Evolutionary conservation across 805 yeast species (phyloP).

Genomic region (Maudiozyma turicensis): DNA sequence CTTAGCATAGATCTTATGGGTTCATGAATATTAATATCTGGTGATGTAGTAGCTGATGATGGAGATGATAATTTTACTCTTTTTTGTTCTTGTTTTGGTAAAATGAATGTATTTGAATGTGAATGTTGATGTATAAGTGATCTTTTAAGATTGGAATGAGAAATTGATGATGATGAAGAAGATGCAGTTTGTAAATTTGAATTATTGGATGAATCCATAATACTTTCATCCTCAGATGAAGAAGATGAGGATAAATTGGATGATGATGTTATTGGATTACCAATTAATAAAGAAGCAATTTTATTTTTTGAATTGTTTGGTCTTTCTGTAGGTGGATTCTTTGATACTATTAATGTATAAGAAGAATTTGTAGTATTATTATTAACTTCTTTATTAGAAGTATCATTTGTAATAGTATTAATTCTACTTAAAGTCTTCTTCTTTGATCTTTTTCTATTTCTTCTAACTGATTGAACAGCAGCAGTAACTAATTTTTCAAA

Average conservation of each 20-base stretch:
- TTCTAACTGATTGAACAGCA: conserved; percentile 85
- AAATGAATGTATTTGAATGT: background rate
- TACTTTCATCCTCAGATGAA: background rate
- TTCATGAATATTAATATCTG: background rate
- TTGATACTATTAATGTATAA: background rate
- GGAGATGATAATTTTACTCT: background rate
- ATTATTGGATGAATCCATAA: background rate
- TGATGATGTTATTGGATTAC: background rate
- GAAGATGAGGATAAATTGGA: background rate
- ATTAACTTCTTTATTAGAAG: background rate
- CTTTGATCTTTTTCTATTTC: conserved; percentile 70
- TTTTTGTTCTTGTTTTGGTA: background rate
- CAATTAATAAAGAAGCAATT: background rate
- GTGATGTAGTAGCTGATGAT: background rate
- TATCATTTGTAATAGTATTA: background rate
- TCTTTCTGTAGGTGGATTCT: background rate
- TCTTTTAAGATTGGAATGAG: background rate
- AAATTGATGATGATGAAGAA: background rate
- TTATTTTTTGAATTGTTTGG: background rate
- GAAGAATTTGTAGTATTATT: background rate
- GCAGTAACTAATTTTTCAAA: conserved; percentile 88
- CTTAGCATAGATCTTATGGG: background rate
- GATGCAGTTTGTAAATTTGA: background rate
- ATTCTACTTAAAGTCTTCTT: conserved; percentile 21
- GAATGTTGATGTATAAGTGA: background rate